Percentiles rank a stretch among this genome's conserved stretches.
Conservation (phyloP, 768 basidiomycete species). For the Boletellus ananas region DNA sequence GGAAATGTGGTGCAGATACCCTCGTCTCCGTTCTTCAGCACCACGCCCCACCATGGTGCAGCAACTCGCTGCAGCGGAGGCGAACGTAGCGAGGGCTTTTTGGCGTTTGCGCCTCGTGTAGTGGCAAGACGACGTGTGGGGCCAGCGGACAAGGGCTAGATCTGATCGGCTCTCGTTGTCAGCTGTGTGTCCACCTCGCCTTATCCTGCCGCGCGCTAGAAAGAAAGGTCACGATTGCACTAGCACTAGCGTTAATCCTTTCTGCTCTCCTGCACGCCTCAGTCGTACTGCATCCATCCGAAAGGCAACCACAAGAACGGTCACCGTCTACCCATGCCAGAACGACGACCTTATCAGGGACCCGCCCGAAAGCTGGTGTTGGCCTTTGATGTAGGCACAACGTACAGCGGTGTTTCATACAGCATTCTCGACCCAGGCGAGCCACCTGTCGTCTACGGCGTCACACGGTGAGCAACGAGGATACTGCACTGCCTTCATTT, state of each 20-base stretch:
- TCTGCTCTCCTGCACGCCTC: not conserved
- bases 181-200: constrained; percentile 11
- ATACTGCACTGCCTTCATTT: not conserved
- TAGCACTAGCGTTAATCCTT: not conserved
- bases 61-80: not conserved
- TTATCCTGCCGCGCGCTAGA: constrained; percentile 5
- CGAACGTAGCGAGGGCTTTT: not conserved
- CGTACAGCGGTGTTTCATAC: constrained; percentile 49
- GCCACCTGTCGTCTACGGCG: constrained; percentile 18
- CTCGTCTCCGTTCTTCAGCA: not conserved
- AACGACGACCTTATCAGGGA: constrained; percentile 39
- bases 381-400: constrained; percentile 53
- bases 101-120: too few relatives aligned
- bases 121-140: not conserved
- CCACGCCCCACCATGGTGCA: not conserved
- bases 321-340: constrained; percentile 17
- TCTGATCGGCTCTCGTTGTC: constrained; percentile 6
- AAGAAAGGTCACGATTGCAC: not conserved
- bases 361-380: constrained; percentile 41
- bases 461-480: constrained; percentile 19
- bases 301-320: not conserved
- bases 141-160: constrained; percentile 5
- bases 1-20: not conserved
- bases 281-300: not conserved
- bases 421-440: constrained; percentile 31